These are phyloP conservation scores for Paramecium biaurelia DNA, from an alignment of 73 alveolate genomes.

Conservation along the genomic window DNA sequence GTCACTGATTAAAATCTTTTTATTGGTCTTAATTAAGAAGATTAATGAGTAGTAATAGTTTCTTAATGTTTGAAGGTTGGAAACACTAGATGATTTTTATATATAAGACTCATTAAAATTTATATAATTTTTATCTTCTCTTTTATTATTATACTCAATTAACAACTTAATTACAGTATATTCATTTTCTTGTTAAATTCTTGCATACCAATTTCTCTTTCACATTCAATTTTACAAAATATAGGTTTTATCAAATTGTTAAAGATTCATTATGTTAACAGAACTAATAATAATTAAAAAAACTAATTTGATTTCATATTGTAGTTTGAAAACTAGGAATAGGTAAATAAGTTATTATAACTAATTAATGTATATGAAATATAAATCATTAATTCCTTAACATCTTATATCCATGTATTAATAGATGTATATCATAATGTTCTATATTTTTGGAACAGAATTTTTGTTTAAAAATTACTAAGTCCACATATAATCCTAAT, in stretches of 20 bases:
- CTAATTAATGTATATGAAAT: background rate
- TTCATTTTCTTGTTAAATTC: background rate
- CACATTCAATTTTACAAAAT: background rate
- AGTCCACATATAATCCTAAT: too few relatives aligned
- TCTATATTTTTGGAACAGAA: too few relatives aligned
- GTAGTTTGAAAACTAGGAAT: background rate
- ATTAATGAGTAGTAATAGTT: background rate
- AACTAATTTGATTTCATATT: background rate
- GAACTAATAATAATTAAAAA: too few relatives aligned
- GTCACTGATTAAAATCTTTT: background rate
- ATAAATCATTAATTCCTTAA: too few relatives aligned
- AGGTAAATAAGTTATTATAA: too few relatives aligned
- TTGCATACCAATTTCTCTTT: background rate
- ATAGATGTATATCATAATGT: too few relatives aligned
- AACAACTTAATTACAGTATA: background rate
- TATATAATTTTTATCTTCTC: background rate
- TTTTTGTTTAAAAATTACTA: too few relatives aligned
- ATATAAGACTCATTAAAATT: slow-evolving; percentile 3
- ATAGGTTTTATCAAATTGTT: background rate
- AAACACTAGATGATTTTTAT: slow-evolving; percentile 15
- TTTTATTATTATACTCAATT: background rate
- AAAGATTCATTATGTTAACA: background rate
- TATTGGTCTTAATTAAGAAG: background rate
- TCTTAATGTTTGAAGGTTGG: slow-evolving; percentile 6
- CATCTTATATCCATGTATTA: too few relatives aligned